Percentiles rank a stretch among this genome's conserved stretches.
These are phyloP conservation scores for Cyclostephanos invisitatus DNA, from an alignment of 108 stramenopile species.

Conservation along the genomic window DNA sequence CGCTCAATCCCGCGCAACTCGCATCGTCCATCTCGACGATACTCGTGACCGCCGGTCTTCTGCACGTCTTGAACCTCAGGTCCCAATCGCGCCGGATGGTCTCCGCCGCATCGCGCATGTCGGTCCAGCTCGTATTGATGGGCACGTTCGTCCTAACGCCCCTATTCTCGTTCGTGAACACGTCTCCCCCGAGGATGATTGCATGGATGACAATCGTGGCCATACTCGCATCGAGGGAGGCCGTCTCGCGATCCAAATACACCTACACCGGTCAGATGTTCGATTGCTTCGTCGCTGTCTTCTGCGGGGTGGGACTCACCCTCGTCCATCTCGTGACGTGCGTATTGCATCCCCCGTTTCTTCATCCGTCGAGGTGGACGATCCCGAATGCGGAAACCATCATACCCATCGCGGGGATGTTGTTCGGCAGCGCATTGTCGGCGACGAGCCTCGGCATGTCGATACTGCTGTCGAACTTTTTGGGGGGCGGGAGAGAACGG, in stretches of 20 bases:
- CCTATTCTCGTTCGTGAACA: conserved; percentile 19
- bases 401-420: conserved; percentile 59
- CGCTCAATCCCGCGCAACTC: conserved; percentile 24
- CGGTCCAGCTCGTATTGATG: conserved; percentile 17
- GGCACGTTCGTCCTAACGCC: conserved; percentile 22
- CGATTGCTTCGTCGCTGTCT: conserved; percentile 27
- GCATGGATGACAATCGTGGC: conserved; percentile 22
- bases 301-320: conserved; percentile 25
- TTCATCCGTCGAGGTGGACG: not conserved
- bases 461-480: conserved; percentile 32
- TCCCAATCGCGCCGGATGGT: conserved; percentile 17
- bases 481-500: conserved; percentile 32
- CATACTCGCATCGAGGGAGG: conserved; percentile 24
- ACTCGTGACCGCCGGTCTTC: conserved; percentile 16
- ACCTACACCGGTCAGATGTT: conserved; percentile 15
- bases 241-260: conserved; percentile 24
- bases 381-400: conserved; percentile 35
- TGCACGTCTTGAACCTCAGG: conserved; percentile 15
- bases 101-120: conserved; percentile 20
- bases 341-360: conserved; percentile 27
- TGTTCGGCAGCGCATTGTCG: conserved; percentile 43
- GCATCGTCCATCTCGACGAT: conserved; percentile 30
- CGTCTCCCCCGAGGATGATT: conserved; percentile 14
- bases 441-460: conserved; percentile 32
- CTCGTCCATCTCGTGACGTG: conserved; percentile 22